phyloP scores from a whole-genome alignment of 257 asterid genomes.

The Catharanthus roseus region DNA sequence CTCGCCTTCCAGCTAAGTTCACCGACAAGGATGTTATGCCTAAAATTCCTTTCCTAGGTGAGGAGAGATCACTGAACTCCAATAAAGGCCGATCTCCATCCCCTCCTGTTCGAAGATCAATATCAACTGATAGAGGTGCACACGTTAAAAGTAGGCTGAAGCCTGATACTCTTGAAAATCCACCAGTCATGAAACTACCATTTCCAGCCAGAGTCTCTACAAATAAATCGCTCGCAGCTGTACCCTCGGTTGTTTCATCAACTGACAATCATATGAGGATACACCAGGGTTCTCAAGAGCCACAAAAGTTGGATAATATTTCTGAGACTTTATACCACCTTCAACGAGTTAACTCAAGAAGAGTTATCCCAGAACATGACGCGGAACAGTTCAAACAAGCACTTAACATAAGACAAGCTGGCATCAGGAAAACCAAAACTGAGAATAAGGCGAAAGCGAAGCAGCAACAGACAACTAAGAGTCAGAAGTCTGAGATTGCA shows the following conservation, averaged over 20 bases:
- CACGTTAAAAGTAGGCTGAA: conserved; percentile 38
- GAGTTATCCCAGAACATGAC: conserved; percentile 48
- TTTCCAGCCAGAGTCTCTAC: conserved; percentile 64
- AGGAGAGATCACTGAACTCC: conserved; percentile 40
- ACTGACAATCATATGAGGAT: conserved; percentile 20
- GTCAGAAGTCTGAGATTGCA: conserved; percentile 38
- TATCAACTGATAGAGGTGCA: conserved; percentile 71
- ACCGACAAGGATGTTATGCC: conserved; percentile 54
- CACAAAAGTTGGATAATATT: conserved; percentile 31
- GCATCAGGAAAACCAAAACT: conserved; percentile 49
- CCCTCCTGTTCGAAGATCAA: conserved; percentile 80
- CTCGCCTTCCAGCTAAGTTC: conserved; percentile 69
- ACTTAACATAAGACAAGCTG: conserved; percentile 59
- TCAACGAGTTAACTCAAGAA: conserved; percentile 45
- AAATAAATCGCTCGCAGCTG: conserved; percentile 35
- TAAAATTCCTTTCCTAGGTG: conserved; percentile 45
- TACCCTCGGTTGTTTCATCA: conserved; percentile 41
- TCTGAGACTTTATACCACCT: conserved; percentile 47
- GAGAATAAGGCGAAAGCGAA: conserved; percentile 54
- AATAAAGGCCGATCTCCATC: conserved; percentile 59
- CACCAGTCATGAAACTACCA: conserved; percentile 45
- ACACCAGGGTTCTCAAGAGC: conserved; percentile 37
- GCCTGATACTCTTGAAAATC: conserved; percentile 51
- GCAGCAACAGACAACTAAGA: conserved; percentile 45
- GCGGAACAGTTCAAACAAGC: conserved; percentile 71